These are phyloP conservation scores for Ilex aquifolium DNA, from an alignment of 257 asterid species.

Conservation along the genomic window DNA sequence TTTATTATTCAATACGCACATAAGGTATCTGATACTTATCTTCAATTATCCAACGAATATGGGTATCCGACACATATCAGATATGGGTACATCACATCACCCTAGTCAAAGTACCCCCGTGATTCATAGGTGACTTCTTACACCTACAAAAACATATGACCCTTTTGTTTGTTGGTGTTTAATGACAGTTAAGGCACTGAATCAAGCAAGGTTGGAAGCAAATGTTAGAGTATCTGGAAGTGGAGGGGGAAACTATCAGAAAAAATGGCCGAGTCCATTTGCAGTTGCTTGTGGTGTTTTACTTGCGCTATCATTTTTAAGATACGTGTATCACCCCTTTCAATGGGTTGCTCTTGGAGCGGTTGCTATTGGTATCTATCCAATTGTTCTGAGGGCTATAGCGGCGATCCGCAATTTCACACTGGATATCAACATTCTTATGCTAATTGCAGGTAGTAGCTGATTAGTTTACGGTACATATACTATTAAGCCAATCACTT, in stretches of 20 bases:
- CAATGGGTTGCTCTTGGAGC: conserved; percentile 71
- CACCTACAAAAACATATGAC: too few species aligned
- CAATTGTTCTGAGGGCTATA: conserved; percentile 41
- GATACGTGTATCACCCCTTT: conserved; percentile 42
- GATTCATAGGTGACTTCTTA: too few species aligned
- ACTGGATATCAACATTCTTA: conserved; percentile 69
- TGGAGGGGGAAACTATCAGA: conserved; percentile 19
- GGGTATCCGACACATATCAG: too few species aligned
- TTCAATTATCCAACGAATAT: too few species aligned
- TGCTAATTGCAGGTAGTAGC: conserved; percentile 56
- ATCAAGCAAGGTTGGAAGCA: conserved; percentile 74
- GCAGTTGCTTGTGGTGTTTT: conserved; percentile 51
- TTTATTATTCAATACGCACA: too few species aligned
- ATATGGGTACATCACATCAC: too few species aligned
- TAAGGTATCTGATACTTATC: too few species aligned
- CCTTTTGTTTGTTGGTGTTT: too few species aligned
- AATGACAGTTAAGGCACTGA: conserved; percentile 61
- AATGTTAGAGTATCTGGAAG: conserved; percentile 39
- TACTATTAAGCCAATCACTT: neutral
- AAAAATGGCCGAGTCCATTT: conserved; percentile 76
- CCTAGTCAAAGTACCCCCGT: too few species aligned
- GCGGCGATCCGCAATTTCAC: conserved; percentile 40
- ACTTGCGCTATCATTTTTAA: conserved; percentile 47
- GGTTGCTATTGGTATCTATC: conserved; percentile 54
- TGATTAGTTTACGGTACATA: neutral